Evolutionary conservation across 208 protist species (phyloP).

Genomic region (Acanthamoeba quina): DNA sequence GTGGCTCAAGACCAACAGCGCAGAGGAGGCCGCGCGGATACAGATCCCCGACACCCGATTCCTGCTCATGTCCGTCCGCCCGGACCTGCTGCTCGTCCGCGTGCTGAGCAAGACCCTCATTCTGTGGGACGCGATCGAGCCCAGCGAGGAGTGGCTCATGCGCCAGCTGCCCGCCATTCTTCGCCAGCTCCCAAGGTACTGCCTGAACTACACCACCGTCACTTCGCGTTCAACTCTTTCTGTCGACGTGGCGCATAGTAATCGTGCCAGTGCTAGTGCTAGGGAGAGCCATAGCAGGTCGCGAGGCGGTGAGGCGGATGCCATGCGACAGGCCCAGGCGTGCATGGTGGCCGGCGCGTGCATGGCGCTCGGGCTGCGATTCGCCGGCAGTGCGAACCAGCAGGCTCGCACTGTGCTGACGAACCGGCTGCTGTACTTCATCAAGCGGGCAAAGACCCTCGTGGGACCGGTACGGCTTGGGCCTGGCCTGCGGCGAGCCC

Average conservation of each 20-base stretch:
- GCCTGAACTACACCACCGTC: not conserved
- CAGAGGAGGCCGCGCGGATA: constrained; percentile 83
- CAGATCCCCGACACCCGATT: constrained; percentile 86
- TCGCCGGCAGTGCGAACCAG: constrained; percentile 80
- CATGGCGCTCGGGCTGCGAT: constrained; percentile 87
- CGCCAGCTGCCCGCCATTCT: constrained; percentile 78
- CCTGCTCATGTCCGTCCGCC: constrained; percentile 86
- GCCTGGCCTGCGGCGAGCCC: not conserved
- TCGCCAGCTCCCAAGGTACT: not conserved
- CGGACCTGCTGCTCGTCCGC: constrained; percentile 88
- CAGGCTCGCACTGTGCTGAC: constrained; percentile 75
- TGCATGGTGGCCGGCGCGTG: constrained; percentile 84
- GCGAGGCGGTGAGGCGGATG: constrained; percentile 3
- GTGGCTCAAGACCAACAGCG: constrained; percentile 88
- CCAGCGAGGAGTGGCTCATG: constrained; percentile 81
- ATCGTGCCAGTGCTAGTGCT: constrained; percentile 25
- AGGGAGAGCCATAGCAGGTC: not conserved
- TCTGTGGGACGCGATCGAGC: constrained; percentile 84
- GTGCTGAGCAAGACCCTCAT: constrained; percentile 80
- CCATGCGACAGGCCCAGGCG: constrained; percentile 70
- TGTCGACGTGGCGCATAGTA: not conserved
- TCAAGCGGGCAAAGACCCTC: not conserved
- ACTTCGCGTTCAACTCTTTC: not conserved
- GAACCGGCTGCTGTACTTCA: constrained; percentile 72
- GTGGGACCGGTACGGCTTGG: not conserved